Percentiles rank a stretch among this genome's conserved stretches.
Conservation (phyloP, 305 asterid genomes). For the Solanum chacoense region DNA sequence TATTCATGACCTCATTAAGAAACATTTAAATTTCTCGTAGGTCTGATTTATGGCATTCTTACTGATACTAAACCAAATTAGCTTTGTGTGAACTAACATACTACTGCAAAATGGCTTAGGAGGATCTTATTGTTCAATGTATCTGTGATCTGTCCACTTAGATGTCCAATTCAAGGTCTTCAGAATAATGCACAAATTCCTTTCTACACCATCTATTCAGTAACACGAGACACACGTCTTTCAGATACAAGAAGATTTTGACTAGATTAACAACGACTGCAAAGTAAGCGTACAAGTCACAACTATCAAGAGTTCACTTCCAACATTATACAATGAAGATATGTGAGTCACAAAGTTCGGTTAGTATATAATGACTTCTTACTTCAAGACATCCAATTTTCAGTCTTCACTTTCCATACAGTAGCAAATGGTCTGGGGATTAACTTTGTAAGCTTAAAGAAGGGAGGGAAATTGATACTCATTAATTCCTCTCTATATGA, state of each 20-base stretch:
- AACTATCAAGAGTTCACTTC: not conserved
- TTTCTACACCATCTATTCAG: not conserved
- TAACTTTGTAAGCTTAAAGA: not conserved
- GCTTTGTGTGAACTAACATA: not conserved
- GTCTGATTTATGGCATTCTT: not conserved
- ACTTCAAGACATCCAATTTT: not conserved
- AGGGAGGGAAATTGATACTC: not conserved
- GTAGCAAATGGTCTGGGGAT: not conserved
- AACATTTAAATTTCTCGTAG: not conserved
- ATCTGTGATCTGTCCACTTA: not conserved
- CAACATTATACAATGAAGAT: not conserved
- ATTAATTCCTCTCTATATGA: not conserved
- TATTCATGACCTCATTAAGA: not conserved
- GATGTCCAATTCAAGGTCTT: not conserved
- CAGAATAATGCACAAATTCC: not conserved
- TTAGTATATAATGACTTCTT: not conserved
- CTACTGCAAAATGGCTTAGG: not conserved
- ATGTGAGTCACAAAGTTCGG: not conserved
- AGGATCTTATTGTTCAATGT: not conserved
- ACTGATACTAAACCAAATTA: not conserved
- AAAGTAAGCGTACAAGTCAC: not conserved
- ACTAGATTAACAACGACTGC: not conserved
- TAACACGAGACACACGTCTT: not conserved
- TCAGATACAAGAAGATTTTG: not conserved
- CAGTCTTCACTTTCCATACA: not conserved